phyloP scores from a whole-genome alignment of 257 asterid species.

The Solanum megistacrolobum region DNA sequence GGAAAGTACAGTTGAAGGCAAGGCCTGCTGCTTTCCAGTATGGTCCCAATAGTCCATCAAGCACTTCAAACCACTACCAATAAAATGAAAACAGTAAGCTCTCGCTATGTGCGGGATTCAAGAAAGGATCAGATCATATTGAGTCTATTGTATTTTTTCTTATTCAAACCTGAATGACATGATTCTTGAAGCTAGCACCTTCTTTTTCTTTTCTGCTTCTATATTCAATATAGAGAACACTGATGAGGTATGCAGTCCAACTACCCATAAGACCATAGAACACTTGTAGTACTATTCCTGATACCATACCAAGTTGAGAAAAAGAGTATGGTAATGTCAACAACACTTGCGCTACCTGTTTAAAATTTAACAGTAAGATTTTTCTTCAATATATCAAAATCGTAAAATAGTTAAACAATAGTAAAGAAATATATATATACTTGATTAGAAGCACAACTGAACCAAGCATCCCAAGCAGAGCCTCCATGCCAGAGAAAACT shows the following conservation, averaged over 20 bases:
- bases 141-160: no score
- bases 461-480: conserved; percentile 98
- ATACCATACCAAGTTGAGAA: conserved; percentile 84
- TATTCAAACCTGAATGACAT: conserved; percentile 70
- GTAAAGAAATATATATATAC: neutral
- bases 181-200: conserved; percentile 86
- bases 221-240: conserved; percentile 80
- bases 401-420: no score
- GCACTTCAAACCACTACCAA: conserved; percentile 89
- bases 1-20: conserved; percentile 96
- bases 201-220: conserved; percentile 86
- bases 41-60: conserved; percentile 90
- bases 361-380: no score
- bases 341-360: conserved; percentile 90
- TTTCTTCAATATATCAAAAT: no score
- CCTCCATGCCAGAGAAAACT: conserved; percentile 96
- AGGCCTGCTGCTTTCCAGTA: conserved; percentile 94
- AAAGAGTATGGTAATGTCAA: conserved; percentile 87
- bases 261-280: conserved; percentile 86
- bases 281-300: conserved; percentile 68
- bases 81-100: neutral
- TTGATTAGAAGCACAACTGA: conserved; percentile 94
- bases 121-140: neutral
- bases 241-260: conserved; percentile 95
- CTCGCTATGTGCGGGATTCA: neutral